Evolutionary conservation across 305 asterid genomes (phyloP), one percentile per base, ranked within the genome.

Genomic region (Coffea humblotiana): DNA sequence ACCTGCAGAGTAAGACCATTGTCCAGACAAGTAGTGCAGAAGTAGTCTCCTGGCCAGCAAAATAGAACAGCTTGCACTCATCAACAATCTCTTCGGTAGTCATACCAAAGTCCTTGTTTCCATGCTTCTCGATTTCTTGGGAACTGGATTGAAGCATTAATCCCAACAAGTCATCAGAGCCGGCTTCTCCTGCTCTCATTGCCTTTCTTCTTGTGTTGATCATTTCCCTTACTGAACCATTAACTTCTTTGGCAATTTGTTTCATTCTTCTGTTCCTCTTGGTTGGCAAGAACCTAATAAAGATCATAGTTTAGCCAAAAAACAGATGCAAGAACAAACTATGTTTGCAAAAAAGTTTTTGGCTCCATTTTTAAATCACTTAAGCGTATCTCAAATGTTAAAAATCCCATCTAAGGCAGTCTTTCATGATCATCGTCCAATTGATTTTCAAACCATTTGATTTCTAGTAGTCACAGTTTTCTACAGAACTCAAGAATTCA

Each of bases 11-110:
- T 54, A 90, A 67, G 67, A 89, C 77, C 88, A 92, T 71, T 0
- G 92, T 88, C 95, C 97, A 92, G 5, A 85, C 88, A 40, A 92
- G 96, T 63, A 90, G 79, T 6, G 78, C 72, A 2, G 94, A 84
- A 51, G 94, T 92, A 54, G 94, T 91, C 84, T 90, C 94, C 78
- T 89, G 94, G 4, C 97, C 94, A 4, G 93, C 96, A 84, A 88
- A 61, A 85, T 91, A 91, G 74, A 92, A 92, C 70, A 91, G 82
- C 86, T 90, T 92, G 88, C 97, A 92, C 78, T 92, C 96, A 75
- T 90, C 89, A 71, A 91, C 85, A 64, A 91, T 90, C 9, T 92
- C 94, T 32, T 81, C 67, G 77, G 89, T 73, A 58, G 83, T 90
- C 92, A 92, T 87, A 40, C 90, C 96, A 43, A 70, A 86, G 0